Conservation (phyloP, 176 grass and related monocot genomes). For the Melocanna baccifera region DNA sequence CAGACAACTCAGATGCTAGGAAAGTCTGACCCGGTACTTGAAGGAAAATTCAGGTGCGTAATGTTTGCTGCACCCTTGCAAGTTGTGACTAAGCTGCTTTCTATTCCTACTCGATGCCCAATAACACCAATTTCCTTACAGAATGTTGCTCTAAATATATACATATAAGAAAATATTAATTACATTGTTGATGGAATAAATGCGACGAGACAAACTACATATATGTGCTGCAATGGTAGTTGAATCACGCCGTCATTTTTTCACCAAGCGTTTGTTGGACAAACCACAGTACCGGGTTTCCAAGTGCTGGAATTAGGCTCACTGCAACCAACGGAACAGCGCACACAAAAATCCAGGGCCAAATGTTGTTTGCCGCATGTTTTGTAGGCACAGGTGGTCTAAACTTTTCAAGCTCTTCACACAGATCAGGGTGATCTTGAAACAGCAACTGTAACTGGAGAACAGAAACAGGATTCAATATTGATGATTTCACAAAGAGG, state of each 20-base stretch:
- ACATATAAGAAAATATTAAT: background rate
- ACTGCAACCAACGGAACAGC: conserved; percentile 43
- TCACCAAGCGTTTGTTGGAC: conserved; percentile 51
- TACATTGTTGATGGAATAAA: conserved; percentile 14
- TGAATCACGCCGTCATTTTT: conserved; percentile 3
- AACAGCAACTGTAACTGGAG: conserved; percentile 55
- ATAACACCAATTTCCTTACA: background rate
- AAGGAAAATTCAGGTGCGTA: background rate
- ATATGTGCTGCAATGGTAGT: background rate
- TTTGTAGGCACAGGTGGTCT: conserved; percentile 35
- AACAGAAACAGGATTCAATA: background rate
- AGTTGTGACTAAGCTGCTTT: background rate
- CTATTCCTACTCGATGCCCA: background rate
- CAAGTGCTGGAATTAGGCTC: conserved; percentile 53
- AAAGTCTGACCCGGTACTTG: background rate
- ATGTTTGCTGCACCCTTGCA: background rate
- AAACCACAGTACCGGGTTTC: conserved; percentile 52
- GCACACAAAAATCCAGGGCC: conserved; percentile 46
- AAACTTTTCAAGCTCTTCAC: conserved; percentile 47
- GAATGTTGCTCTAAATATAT: conserved; percentile 19
- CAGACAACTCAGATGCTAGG: background rate
- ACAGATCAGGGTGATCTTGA: conserved; percentile 44
- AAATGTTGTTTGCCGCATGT: conserved; percentile 34
- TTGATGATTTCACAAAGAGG: background rate
- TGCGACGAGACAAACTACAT: background rate